phyloP scores from a whole-genome alignment of 2,329 filamentous ascomycete species.

The Penicillium frequentans region DNA sequence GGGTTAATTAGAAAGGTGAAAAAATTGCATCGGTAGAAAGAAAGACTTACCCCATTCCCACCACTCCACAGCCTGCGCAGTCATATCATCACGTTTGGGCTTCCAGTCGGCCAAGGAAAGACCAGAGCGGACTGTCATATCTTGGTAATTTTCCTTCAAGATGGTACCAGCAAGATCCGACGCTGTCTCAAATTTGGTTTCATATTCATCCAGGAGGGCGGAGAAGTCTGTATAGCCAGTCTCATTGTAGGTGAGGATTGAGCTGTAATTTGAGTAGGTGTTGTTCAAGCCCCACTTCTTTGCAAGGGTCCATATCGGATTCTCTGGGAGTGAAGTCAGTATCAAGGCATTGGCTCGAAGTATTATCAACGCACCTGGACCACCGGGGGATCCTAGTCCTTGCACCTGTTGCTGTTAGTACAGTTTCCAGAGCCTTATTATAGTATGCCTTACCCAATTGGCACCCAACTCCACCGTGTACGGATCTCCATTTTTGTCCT shows the following conservation, averaged over 20 bases:
- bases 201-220: slow-evolving; percentile 52
- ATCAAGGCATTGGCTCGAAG: not conserved
- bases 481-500: slow-evolving; percentile 50
- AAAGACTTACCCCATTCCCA: slow-evolving; percentile 45
- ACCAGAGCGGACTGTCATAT: slow-evolving; percentile 60
- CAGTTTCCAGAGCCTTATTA: not conserved
- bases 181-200: slow-evolving; percentile 47
- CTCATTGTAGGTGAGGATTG: slow-evolving; percentile 61
- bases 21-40: not conserved
- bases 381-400: slow-evolving; percentile 40
- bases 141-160: slow-evolving; percentile 61
- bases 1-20: not conserved
- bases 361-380: slow-evolving; percentile 43
- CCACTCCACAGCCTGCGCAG: slow-evolving; percentile 61
- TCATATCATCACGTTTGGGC: slow-evolving; percentile 41
- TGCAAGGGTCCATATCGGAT: slow-evolving; percentile 59
- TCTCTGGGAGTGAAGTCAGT: slow-evolving; percentile 15
- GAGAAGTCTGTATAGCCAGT: slow-evolving; percentile 55
- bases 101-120: slow-evolving; percentile 64
- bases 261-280: slow-evolving; percentile 58
- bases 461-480: slow-evolving; percentile 65
- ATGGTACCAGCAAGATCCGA: slow-evolving; percentile 58
- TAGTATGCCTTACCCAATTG: slow-evolving; percentile 56
- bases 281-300: slow-evolving; percentile 46
- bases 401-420: slow-evolving; percentile 34